These are phyloP conservation scores for Platanthera zijinensis DNA, from an alignment of 106 monocot genomes.

Conservation along the genomic window DNA sequence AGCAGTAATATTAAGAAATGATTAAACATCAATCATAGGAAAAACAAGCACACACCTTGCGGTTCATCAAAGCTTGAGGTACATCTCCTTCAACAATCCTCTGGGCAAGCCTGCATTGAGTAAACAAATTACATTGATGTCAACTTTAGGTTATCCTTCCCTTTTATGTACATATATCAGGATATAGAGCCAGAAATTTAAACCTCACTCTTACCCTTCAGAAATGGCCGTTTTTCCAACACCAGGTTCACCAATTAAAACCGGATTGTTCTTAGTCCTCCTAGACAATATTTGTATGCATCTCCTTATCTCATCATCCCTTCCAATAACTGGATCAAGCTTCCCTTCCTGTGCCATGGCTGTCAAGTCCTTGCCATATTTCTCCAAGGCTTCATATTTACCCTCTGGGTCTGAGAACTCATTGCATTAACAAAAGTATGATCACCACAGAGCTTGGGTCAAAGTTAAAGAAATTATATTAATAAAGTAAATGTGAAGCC, in stretches of 20 bases:
- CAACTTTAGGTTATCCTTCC: neutral
- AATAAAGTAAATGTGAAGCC: conserved; percentile 4
- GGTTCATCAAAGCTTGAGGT: conserved; percentile 96
- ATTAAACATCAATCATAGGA: neutral
- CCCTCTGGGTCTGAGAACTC: conserved; percentile 84
- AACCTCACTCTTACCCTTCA: conserved; percentile 67
- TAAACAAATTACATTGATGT: neutral
- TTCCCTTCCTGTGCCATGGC: conserved; percentile 95
- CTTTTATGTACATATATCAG: neutral
- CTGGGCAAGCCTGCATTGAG: conserved; percentile 75
- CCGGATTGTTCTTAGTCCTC: conserved; percentile 98
- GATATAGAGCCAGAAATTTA: neutral
- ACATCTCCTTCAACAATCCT: conserved; percentile 98
- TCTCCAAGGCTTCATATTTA: conserved; percentile 93
- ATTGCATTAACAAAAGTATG: neutral
- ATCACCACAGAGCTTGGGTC: neutral
- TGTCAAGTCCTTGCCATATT: conserved; percentile 97
- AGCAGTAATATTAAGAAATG: neutral
- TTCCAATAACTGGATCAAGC: conserved; percentile 99
- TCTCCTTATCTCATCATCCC: conserved; percentile 98
- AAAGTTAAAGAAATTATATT: neutral
- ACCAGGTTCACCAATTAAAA: conserved; percentile 99
- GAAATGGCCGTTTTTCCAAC: conserved; percentile 99
- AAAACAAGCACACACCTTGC: conserved; percentile 40
- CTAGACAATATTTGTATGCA: conserved; percentile 98